phyloP scores from a whole-genome alignment of 768 basidiomycete species.

The Punctularia strigosozonata region DNA sequence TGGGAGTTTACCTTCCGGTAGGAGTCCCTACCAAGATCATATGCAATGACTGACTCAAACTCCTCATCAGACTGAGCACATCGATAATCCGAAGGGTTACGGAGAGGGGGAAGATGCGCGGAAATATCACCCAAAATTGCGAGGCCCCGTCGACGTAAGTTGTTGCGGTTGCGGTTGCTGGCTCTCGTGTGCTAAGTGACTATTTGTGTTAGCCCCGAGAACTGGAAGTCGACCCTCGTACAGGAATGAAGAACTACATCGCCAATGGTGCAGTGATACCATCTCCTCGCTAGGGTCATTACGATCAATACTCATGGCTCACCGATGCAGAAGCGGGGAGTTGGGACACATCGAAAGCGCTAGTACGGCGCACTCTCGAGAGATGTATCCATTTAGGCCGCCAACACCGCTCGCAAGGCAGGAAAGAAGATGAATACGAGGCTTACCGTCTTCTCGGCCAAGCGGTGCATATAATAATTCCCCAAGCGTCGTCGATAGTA shows the following conservation, averaged over 20 bases:
- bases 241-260: conserved; percentile 95
- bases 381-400: conserved; percentile 74
- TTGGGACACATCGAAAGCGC: conserved; percentile 86
- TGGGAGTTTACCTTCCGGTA: conserved; percentile 79
- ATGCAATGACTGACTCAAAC: conserved; percentile 2
- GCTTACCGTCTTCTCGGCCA: conserved; percentile 73
- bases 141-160: conserved; percentile 69
- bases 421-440: conserved; percentile 64
- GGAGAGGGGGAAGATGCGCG: conserved; percentile 77
- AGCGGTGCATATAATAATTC: conserved; percentile 42
- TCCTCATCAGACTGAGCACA: conserved; percentile 56
- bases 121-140: conserved; percentile 60
- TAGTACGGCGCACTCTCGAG: conserved; percentile 62
- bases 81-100: conserved; percentile 89
- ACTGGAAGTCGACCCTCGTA: conserved; percentile 70
- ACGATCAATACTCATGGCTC: no score
- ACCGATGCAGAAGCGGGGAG: conserved; percentile 37
- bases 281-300: no score
- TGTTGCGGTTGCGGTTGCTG: not conserved
- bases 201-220: conserved; percentile 47
- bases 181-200: not conserved
- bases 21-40: conserved; percentile 12
- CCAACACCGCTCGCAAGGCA: conserved; percentile 39
- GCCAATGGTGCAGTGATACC: conserved; percentile 64
- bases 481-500: no score